Base-by-base conservation (phyloP, 108 stramenopile genomes). In the Craspedostauros australis region DNA sequence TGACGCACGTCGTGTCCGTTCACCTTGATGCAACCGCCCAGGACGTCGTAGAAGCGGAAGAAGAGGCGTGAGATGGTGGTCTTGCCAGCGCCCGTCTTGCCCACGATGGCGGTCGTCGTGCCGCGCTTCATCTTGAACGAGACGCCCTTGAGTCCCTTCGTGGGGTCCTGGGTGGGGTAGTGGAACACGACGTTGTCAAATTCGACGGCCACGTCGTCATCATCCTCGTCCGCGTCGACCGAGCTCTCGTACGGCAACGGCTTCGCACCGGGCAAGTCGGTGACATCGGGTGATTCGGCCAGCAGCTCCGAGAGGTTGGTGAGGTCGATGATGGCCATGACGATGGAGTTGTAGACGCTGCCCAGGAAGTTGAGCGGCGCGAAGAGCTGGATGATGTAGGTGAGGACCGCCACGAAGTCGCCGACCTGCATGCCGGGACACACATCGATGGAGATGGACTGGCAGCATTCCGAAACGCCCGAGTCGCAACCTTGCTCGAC, bases 311-410 rank as follows among this genome's bases (percentile, higher is more conserved):
- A 72, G 45, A 98, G 72, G 62, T 96, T 96, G 14, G 75, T 76
- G 37, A 98, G 64, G 67, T 98, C 97, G 30, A 96, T 75, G 14
- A 95, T 55, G 11, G 94, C 88, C 85, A 92, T 94, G 42, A 92
- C 82, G 54, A 94, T 63, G 9, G 86, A 77, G 37, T 87, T 91
- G 68, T 94, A 97, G 14, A 97, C 77, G 25, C 54, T 72, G 11
- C 98, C 98, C 23, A 98, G 64, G 59, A 95, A 97, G 73, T 95
- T 94, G 27, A 99, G 73, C 4, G 98, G 98, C 44, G 75, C 75
- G 69, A 99, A 99, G 0, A 97, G 70, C 32, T 94, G 70, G 12
- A 87, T 40, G n/a, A 84, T 83, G 54, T 89, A 97, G 14, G 85
- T 75, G 29, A 94, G 57, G n/a, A 99, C 94, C 6, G 94, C 73